phyloP scores from a whole-genome alignment of 805 yeast species.

The Yarrowia sp. region DNA sequence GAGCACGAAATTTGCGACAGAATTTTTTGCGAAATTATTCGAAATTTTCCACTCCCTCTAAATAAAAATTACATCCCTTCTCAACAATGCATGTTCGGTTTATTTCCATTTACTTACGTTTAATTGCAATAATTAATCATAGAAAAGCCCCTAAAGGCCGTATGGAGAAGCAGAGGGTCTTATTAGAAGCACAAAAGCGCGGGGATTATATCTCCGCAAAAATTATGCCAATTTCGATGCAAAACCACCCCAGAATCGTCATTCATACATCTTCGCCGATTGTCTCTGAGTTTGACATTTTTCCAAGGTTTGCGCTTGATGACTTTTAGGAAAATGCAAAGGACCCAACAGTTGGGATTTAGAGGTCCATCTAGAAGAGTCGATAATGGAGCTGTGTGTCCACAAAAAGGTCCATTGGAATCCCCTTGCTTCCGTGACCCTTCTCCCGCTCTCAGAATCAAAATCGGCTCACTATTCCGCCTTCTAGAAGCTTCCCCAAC shows the following conservation, averaged over 20 bases:
- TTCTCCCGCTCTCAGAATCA: not conserved
- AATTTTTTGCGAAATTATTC: not conserved
- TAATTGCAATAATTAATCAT: too few species aligned
- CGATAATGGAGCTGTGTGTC: too few species aligned
- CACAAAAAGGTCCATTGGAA: not conserved
- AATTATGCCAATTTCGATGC: too few species aligned
- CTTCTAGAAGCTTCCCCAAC: not conserved
- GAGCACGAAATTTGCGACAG: too few species aligned
- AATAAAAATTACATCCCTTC: not conserved
- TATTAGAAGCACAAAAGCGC: too few species aligned
- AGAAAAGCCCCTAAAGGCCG: too few species aligned
- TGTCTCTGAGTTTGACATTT: constrained; percentile 5
- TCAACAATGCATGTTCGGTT: not conserved
- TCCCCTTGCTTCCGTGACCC: not conserved
- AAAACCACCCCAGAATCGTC: too few species aligned
- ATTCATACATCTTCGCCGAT: too few species aligned
- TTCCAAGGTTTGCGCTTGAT: constrained; percentile 19
- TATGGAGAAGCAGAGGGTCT: too few species aligned
- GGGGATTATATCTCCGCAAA: too few species aligned
- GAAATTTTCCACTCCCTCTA: too few species aligned
- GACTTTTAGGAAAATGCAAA: not conserved
- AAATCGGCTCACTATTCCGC: not conserved
- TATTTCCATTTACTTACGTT: not conserved
- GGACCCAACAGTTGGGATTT: not conserved
- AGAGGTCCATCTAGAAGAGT: too few species aligned